Conservation (phyloP, 306 rosid genomes). For the Ochetophila trinervis region DNA sequence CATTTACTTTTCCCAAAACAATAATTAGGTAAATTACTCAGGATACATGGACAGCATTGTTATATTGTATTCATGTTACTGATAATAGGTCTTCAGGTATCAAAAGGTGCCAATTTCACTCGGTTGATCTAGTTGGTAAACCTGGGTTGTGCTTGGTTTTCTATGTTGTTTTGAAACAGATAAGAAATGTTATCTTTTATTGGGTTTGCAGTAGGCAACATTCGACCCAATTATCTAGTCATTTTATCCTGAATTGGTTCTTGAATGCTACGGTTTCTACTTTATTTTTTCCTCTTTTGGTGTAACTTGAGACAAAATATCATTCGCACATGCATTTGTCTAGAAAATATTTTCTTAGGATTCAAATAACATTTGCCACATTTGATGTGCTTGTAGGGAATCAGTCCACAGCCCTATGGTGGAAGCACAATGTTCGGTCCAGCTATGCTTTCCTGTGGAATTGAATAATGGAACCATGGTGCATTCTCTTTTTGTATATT, state of each 20-base stretch:
- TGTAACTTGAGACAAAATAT: not conserved
- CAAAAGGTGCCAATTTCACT: not conserved
- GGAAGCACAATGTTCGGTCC: conserved; percentile 94
- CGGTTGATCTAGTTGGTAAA: not conserved
- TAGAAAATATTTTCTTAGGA: conserved; percentile 11
- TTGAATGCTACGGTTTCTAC: conserved; percentile 3
- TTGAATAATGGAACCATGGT: conserved; percentile 88
- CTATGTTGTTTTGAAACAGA: not conserved
- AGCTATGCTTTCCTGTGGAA: conserved; percentile 86
- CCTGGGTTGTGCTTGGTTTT: not conserved
- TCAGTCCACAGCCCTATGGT: conserved; percentile 93
- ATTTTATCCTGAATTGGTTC: not conserved
- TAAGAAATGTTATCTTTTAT: not conserved
- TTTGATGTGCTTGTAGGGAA: conserved; percentile 60
- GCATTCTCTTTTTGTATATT: conserved; percentile 14
- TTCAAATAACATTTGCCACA: conserved; percentile 30
- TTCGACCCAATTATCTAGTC: conserved; percentile 1
- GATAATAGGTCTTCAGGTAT: conserved; percentile 3
- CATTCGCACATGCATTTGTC: conserved; percentile 6
- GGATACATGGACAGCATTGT: conserved; percentile 1
- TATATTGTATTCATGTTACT: not conserved
- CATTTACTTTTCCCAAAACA: conserved; percentile 72
- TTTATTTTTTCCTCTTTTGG: not conserved
- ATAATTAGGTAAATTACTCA: conserved; percentile 53
- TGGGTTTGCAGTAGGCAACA: conserved; percentile 18